These are phyloP conservation scores for Apiospora koreana DNA, from an alignment of 2,329 filamentous ascomycete genomes.

Conservation along the genomic window DNA sequence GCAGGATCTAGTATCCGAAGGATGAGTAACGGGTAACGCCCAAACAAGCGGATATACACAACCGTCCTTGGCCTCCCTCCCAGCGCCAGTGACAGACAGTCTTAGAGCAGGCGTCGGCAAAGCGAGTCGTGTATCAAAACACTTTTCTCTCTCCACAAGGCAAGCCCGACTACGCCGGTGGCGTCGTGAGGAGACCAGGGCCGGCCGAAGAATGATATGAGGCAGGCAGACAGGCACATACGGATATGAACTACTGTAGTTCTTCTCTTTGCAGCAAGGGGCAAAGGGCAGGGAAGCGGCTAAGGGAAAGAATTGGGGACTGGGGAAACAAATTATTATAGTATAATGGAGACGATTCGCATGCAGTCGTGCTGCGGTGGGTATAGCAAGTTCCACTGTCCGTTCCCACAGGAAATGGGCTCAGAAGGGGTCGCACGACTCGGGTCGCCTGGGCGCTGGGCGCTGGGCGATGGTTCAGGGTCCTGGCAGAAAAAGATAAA, in stretches of 20 bases:
- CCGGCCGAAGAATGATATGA: background rate
- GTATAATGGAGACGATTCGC: background rate
- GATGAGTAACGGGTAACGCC: background rate
- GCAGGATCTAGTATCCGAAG: background rate
- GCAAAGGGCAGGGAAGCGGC: background rate
- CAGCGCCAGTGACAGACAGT: background rate
- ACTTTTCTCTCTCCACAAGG: background rate
- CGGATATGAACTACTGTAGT: background rate
- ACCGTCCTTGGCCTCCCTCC: background rate
- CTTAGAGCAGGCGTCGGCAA: background rate
- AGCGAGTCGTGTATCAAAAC: slow-evolving; percentile 1
- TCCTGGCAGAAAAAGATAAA: background rate
- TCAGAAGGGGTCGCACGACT: background rate
- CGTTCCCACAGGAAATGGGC: background rate
- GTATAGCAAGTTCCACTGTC: background rate
- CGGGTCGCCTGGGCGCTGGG: background rate
- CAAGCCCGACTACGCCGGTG: background rate
- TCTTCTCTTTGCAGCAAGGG: background rate
- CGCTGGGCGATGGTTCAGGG: background rate
- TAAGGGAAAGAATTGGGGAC: slow-evolving; percentile 1
- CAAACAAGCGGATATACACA: slow-evolving; percentile 3
- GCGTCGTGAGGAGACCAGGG: background rate
- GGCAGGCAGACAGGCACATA: background rate
- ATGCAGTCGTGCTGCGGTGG: background rate
- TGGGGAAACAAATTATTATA: slow-evolving; percentile 1